Evolutionary conservation across 495 filamentous ascomycete species (phyloP).

Genomic region (Penicillium daleae): DNA sequence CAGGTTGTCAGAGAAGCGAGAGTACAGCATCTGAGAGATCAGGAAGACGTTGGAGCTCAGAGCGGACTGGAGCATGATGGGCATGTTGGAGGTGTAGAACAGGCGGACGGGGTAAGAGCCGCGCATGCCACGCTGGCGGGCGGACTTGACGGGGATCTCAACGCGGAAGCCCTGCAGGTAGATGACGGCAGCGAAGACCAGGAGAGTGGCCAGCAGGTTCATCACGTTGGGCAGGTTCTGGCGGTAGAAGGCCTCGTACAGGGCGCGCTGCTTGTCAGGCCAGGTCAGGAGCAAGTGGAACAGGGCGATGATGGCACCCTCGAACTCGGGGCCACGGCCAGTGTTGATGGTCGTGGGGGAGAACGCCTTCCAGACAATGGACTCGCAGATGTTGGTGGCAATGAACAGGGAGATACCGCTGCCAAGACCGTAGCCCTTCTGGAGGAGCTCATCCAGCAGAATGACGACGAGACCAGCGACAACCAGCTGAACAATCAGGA

Average conservation of each 20-base stretch:
- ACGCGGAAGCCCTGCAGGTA: conserved; percentile 99
- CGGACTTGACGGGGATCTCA: conserved; percentile 99
- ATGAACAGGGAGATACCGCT: conserved; percentile 99
- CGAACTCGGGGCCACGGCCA: conserved; percentile 97
- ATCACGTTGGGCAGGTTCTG: conserved; percentile 99
- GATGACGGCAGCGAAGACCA: conserved; percentile 96
- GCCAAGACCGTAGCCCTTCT: conserved; percentile 98
- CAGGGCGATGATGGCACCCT: conserved; percentile 97
- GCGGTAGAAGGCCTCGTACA: conserved; percentile 98
- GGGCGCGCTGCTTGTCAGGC: conserved; percentile 96
- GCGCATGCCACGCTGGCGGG: conserved; percentile 97
- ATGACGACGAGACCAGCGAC: conserved; percentile 98
- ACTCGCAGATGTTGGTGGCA: conserved; percentile 99
- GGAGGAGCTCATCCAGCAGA: conserved; percentile 97
- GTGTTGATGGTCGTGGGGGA: conserved; percentile 99
- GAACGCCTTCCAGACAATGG: conserved; percentile 99
- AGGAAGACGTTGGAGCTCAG: conserved; percentile 99
- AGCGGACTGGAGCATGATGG: conserved; percentile 99
- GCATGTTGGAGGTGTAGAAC: conserved; percentile 75
- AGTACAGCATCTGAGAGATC: conserved; percentile 98
- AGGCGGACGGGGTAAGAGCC: conserved; percentile 75
- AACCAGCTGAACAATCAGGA: conserved; percentile 95
- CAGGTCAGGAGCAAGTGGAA: conserved; percentile 98
- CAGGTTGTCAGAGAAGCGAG: conserved; percentile 96
- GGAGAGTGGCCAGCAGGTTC: conserved; percentile 92